Evolutionary conservation across 2,329 filamentous ascomycete genomes (phyloP).

Genomic region (Colletotrichum simmondsii): DNA sequence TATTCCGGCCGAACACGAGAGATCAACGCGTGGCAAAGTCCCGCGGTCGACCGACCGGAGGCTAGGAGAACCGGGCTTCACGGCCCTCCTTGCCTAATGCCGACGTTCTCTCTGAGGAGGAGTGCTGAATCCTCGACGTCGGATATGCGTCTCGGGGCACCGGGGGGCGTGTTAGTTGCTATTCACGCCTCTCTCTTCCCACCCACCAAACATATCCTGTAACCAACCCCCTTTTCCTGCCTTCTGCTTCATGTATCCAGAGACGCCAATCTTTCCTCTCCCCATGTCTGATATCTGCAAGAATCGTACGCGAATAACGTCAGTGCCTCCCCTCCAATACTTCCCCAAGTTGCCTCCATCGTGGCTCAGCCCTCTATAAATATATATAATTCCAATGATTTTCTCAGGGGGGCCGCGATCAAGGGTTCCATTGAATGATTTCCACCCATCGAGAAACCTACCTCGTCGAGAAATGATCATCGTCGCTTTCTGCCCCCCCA

Average conservation of each 20-base stretch:
- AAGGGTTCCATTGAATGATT: constrained; percentile 26
- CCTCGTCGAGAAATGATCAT: constrained; percentile 32
- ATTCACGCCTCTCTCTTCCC: not conserved
- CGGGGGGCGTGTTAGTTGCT: constrained; percentile 2
- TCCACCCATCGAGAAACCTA: constrained; percentile 28
- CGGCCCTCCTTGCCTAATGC: constrained; percentile 6
- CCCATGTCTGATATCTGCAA: constrained; percentile 18
- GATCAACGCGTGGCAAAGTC: constrained; percentile 34
- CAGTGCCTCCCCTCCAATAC: constrained; percentile 9
- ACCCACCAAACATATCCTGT: constrained; percentile 4
- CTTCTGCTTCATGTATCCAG: not conserved
- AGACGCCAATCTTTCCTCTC: not conserved
- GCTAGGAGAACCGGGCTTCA: constrained; percentile 17
- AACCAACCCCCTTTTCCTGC: constrained; percentile 6
- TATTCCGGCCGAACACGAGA: constrained; percentile 31
- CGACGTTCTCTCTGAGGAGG: not conserved
- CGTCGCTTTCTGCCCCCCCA: not conserved
- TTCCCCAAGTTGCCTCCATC: not conserved
- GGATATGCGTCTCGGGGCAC: constrained; percentile 24
- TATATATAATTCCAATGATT: constrained; percentile 31
- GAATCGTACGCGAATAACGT: constrained; percentile 30
- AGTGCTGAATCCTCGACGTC: constrained; percentile 7
- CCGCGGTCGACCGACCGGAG: constrained; percentile 27
- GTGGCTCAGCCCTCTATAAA: constrained; percentile 35
- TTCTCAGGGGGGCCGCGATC: constrained; percentile 29